Evolutionary conservation across 139 green algal species (phyloP).

Genomic region (Parachlorella kessleri): DNA sequence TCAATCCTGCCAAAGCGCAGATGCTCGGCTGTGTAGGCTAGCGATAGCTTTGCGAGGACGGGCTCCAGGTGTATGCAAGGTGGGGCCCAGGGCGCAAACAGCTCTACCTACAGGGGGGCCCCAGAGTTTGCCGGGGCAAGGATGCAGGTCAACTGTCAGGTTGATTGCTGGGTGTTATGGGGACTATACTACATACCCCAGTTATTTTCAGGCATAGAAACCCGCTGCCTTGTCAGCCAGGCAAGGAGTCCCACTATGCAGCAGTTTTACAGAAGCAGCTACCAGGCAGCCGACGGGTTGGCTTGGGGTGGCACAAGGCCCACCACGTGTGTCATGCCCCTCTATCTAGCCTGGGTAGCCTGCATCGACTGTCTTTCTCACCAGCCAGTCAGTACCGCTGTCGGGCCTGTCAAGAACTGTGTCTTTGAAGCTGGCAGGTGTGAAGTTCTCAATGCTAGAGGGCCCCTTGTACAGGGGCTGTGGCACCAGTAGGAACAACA

Average conservation of each 20-base stretch:
- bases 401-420: constrained; percentile 22
- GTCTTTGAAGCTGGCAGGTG: constrained; percentile 34
- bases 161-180: no score
- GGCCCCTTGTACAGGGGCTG: constrained; percentile 48
- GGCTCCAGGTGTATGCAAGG: constrained; percentile 54
- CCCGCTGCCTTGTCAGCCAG: no score
- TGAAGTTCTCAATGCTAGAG: constrained; percentile 36
- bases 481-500: constrained; percentile 38
- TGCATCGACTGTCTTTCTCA: background rate
- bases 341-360: background rate
- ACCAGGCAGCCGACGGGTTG: no score
- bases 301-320: no score
- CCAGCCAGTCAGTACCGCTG: background rate
- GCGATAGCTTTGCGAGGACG: constrained; percentile 48
- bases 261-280: no score
- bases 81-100: constrained; percentile 50
- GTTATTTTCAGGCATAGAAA: no score
- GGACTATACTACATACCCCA: no score
- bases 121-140: background rate
- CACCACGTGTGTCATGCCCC: no score
- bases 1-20: constrained; percentile 56
- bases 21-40: constrained; percentile 35
- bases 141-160: no score
- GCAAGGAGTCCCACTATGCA: no score
- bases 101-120: constrained; percentile 36